Percentiles rank a stretch among this genome's conserved stretches.
phyloP scores from a whole-genome alignment of 768 basidiomycete genomes.

The Leccinum variicolor region DNA sequence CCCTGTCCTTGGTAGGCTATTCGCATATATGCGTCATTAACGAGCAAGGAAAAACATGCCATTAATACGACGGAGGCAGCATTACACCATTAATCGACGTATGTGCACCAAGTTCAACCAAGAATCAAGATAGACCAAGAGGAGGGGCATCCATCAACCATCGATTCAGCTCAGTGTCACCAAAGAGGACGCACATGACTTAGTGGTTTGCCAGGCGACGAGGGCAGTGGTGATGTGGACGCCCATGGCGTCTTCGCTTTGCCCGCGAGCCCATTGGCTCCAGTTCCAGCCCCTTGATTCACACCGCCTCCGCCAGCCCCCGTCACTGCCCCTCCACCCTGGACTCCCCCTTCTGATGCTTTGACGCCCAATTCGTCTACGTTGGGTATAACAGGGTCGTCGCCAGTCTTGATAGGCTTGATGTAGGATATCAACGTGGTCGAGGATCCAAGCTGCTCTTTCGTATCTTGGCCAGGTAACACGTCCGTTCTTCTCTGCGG shows the following conservation, averaged over 20 bases:
- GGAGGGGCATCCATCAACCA: constrained; percentile 38
- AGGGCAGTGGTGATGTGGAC: constrained; percentile 31
- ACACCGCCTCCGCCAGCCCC: constrained; percentile 4
- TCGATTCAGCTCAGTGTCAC: constrained; percentile 48
- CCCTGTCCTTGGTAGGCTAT: constrained; percentile 75
- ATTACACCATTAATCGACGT: constrained; percentile 32
- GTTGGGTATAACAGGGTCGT: constrained; percentile 33
- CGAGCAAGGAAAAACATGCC: constrained; percentile 25
- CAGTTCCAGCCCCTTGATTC: constrained; percentile 19
- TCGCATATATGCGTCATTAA: constrained; percentile 7
- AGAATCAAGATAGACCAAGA: constrained; percentile 9
- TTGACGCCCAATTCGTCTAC: constrained; percentile 41
- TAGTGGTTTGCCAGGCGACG: constrained; percentile 60
- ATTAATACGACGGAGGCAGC: constrained; percentile 23
- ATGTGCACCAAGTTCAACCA: constrained; percentile 21
- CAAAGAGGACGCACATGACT: constrained; percentile 86
- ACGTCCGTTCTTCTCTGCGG: constrained; percentile 24
- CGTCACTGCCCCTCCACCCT: constrained; percentile 15
- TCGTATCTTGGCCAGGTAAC: constrained; percentile 21
- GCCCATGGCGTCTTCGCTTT: constrained; percentile 23
- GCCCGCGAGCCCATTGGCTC: constrained; percentile 11
- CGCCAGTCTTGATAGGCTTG: constrained; percentile 46
- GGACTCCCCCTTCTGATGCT: constrained; percentile 47
- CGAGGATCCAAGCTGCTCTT: constrained; percentile 61
- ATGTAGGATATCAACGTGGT: constrained; percentile 72